phyloP scores from a whole-genome alignment of 2,329 filamentous ascomycete genomes.

The Harringtonia lauricola region DNA sequence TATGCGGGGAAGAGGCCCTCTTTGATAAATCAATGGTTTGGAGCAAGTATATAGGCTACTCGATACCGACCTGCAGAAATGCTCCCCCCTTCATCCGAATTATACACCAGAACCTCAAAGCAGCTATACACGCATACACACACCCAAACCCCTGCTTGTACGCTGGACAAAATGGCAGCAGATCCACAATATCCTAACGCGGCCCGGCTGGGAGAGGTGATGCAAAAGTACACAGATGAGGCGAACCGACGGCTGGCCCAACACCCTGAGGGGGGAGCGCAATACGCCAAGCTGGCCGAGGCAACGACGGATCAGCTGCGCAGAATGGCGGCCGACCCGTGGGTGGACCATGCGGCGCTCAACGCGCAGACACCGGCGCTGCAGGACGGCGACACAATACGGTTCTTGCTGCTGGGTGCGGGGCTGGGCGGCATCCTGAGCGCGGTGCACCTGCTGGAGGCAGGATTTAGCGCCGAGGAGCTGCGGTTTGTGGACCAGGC shows the following conservation, averaged over 20 bases:
- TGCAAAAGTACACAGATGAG: too few relatives aligned
- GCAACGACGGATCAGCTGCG: slow-evolving; percentile 12
- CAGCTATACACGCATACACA: too few relatives aligned
- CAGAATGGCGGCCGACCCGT: slow-evolving; percentile 20
- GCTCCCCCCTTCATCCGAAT: too few relatives aligned
- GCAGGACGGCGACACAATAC: slow-evolving; percentile 16
- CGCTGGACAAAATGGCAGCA: too few relatives aligned
- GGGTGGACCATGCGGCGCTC: slow-evolving; percentile 21
- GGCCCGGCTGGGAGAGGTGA: too few relatives aligned
- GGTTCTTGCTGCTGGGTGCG: slow-evolving; percentile 23
- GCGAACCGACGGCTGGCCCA: slow-evolving; percentile 21
- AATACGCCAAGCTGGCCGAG: slow-evolving; percentile 20
- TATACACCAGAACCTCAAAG: too few relatives aligned
- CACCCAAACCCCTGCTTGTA: too few relatives aligned
- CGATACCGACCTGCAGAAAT: too few relatives aligned
- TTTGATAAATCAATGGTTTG: too few relatives aligned
- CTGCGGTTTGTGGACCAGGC: slow-evolving; percentile 29
- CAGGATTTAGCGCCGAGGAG: slow-evolving; percentile 21
- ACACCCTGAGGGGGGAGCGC: slow-evolving; percentile 19
- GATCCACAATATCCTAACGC: too few relatives aligned
- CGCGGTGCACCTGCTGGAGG: slow-evolving; percentile 23
- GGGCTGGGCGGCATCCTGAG: slow-evolving; percentile 23
- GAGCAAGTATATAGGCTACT: too few relatives aligned
- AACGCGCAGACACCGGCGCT: slow-evolving; percentile 15
- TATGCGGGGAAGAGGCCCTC: too few relatives aligned